Percentiles rank a stretch among this genome's conserved stretches.
Evolutionary conservation across 257 asterid genomes (phyloP).

Genomic region (Nicotiana otophora): DNA sequence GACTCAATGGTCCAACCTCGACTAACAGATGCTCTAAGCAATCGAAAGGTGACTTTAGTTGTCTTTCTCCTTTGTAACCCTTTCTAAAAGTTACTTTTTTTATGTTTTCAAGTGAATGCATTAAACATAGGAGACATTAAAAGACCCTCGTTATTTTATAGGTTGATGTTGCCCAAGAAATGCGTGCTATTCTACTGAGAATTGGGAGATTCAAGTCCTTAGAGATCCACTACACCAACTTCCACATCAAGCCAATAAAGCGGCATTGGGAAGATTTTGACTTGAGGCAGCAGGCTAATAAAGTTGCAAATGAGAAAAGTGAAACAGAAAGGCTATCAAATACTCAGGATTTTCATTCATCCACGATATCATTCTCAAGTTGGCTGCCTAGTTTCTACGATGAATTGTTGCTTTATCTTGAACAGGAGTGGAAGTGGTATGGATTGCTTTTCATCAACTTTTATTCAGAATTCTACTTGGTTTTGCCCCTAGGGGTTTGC

Average conservation of each 20-base stretch:
- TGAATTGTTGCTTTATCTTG: constrained; percentile 89
- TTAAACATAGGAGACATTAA: constrained; percentile 4
- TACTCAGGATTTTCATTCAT: constrained; percentile 38
- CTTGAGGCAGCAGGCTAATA: constrained; percentile 61
- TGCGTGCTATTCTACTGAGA: constrained; percentile 78
- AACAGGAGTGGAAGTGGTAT: constrained; percentile 99
- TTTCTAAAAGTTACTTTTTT: constrained; percentile 14
- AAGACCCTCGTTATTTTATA: constrained; percentile 14
- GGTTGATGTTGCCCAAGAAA: constrained; percentile 88
- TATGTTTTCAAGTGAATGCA: constrained; percentile 18
- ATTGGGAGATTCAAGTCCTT: constrained; percentile 90
- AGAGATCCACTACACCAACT: constrained; percentile 72
- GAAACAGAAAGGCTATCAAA: constrained; percentile 48
- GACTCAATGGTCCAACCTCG: constrained; percentile 98
- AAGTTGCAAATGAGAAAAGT: constrained; percentile 59
- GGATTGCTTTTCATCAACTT: constrained; percentile 6
- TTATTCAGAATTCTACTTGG: not conserved
- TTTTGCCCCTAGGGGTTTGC: not conserved
- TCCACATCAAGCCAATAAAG: constrained; percentile 75
- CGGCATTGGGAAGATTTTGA: constrained; percentile 93
- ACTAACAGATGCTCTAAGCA: constrained; percentile 80
- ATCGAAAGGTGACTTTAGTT: constrained; percentile 57
- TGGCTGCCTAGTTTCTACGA: constrained; percentile 94
- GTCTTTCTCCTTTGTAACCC: constrained; percentile 15
- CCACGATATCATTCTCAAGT: constrained; percentile 53